A percentile compares a stretch with the other conserved stretches of the same genome.
phyloP scores from a whole-genome alignment of 2,329 filamentous ascomycete genomes.

The Colletotrichum spinosum region DNA sequence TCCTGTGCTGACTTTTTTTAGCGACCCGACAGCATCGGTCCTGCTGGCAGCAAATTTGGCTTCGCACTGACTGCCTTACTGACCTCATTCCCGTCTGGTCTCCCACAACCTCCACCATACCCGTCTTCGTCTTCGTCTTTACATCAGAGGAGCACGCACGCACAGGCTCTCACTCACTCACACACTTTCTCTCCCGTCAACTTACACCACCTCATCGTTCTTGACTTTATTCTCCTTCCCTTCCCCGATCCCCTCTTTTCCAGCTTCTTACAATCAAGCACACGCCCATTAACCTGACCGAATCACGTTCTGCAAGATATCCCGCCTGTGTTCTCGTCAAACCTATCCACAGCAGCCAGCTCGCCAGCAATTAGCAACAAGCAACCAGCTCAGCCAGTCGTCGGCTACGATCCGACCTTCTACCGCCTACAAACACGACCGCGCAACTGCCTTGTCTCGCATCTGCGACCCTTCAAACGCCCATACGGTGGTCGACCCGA shows the following conservation, averaged over 20 bases:
- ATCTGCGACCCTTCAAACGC: neutral
- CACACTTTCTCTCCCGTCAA: slow-evolving; percentile 17
- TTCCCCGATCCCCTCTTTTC: slow-evolving; percentile 34
- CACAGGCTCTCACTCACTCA: neutral
- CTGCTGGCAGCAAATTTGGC: slow-evolving; percentile 12
- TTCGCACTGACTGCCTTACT: slow-evolving; percentile 33
- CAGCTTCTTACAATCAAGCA: slow-evolving; percentile 24
- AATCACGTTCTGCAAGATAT: slow-evolving; percentile 22
- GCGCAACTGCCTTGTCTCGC: slow-evolving; percentile 23
- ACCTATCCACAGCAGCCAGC: slow-evolving; percentile 30
- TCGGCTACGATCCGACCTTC: slow-evolving; percentile 17
- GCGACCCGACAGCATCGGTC: no score
- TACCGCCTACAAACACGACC: slow-evolving; percentile 23
- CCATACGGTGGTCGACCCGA: no score
- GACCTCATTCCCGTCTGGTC: slow-evolving; percentile 37
- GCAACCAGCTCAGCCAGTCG: slow-evolving; percentile 20
- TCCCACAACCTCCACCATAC: slow-evolving; percentile 24
- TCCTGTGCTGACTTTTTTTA: no score
- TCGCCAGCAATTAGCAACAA: slow-evolving; percentile 8
- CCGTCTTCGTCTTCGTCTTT: slow-evolving; percentile 35
- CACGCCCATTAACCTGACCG: slow-evolving; percentile 10
- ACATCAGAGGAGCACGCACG: slow-evolving; percentile 18
- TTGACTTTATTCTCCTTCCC: slow-evolving; percentile 1
- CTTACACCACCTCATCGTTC: slow-evolving; percentile 25
- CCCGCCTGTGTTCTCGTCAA: slow-evolving; percentile 27